Evolutionary conservation across 2,329 filamentous ascomycete genomes (phyloP).

Genomic region (Hypoxylon sp.): DNA sequence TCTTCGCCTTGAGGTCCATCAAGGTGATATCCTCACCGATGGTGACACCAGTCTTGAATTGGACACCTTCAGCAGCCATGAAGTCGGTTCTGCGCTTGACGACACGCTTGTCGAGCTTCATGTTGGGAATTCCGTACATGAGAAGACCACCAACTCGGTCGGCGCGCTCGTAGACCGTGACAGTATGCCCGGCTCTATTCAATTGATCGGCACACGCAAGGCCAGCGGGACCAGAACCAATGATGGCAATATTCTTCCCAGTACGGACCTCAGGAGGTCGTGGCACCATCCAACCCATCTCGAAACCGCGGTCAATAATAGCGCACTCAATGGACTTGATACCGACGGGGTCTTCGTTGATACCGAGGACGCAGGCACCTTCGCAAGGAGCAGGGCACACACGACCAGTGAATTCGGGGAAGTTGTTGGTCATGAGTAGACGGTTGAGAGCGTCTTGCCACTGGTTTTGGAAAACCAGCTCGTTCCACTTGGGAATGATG

Average conservation of each 20-base stretch:
- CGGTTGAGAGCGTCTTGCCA: slow-evolving; percentile 94
- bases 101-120: slow-evolving; percentile 99
- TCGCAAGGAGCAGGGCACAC: slow-evolving; percentile 97
- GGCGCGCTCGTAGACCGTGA: slow-evolving; percentile 92
- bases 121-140: slow-evolving; percentile 99
- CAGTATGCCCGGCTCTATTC: slow-evolving; percentile 88
- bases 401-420: slow-evolving; percentile 97
- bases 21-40: slow-evolving; percentile 83
- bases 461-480: slow-evolving; percentile 79
- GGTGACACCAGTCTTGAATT: slow-evolving; percentile 81
- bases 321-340: slow-evolving; percentile 99
- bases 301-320: slow-evolving; percentile 96
- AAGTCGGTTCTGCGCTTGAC: slow-evolving; percentile 96
- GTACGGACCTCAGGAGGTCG: slow-evolving; percentile 81
- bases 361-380: slow-evolving; percentile 93
- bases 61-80: slow-evolving; percentile 89
- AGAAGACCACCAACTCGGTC: slow-evolving; percentile 91
- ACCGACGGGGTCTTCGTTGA: slow-evolving; percentile 95
- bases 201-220: slow-evolving; percentile 92
- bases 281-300: slow-evolving; percentile 98
- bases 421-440: slow-evolving; percentile 96
- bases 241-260: slow-evolving; percentile 88
- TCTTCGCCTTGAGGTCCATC: slow-evolving; percentile 76
- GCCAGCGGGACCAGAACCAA: slow-evolving; percentile 93
- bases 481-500: slow-evolving; percentile 98